phyloP scores from a whole-genome alignment of 768 basidiomycete species.

The Boletus pseudo-olivaceus region DNA sequence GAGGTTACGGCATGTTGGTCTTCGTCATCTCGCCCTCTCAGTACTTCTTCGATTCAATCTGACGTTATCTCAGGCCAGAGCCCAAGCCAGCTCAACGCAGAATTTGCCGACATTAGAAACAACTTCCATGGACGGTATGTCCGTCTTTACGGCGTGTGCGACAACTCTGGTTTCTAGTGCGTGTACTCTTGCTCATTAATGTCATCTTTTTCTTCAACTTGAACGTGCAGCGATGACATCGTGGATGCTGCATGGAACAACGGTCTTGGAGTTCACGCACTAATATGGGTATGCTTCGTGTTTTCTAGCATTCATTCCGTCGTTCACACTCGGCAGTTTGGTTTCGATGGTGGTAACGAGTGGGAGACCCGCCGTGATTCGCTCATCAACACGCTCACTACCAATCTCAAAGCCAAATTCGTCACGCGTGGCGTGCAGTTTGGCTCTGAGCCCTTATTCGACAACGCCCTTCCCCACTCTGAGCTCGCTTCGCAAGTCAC shows the following conservation, averaged over 20 bases:
- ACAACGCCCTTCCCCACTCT: constrained; percentile 47
- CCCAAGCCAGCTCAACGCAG: constrained; percentile 41
- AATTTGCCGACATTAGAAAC: constrained; percentile 58
- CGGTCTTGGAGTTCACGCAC: constrained; percentile 66
- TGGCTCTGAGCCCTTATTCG: constrained; percentile 68
- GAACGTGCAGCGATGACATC: constrained; percentile 45
- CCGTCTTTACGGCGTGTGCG: constrained; percentile 44
- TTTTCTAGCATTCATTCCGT: not conserved
- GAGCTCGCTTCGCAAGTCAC: constrained; percentile 51
- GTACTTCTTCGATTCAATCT: not conserved
- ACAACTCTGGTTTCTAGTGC: constrained; percentile 39
- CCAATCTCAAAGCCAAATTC: constrained; percentile 60
- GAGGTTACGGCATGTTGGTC: constrained; percentile 61
- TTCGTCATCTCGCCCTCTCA: not conserved
- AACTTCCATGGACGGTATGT: constrained; percentile 65
- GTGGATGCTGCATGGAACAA: constrained; percentile 67
- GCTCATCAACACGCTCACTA: constrained; percentile 50
- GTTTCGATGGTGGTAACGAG: constrained; percentile 37
- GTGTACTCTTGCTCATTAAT: not conserved
- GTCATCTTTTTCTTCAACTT: constrained; percentile 16
- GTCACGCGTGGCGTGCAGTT: constrained; percentile 66
- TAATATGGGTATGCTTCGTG: constrained; percentile 59
- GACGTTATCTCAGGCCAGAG: constrained; percentile 50
- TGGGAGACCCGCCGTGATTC: constrained; percentile 55
- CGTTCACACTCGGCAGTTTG: constrained; percentile 27